phyloP scores from a whole-genome alignment of 192 early-diverging fungal species.

The Jimgerdemannia flammicorona region DNA sequence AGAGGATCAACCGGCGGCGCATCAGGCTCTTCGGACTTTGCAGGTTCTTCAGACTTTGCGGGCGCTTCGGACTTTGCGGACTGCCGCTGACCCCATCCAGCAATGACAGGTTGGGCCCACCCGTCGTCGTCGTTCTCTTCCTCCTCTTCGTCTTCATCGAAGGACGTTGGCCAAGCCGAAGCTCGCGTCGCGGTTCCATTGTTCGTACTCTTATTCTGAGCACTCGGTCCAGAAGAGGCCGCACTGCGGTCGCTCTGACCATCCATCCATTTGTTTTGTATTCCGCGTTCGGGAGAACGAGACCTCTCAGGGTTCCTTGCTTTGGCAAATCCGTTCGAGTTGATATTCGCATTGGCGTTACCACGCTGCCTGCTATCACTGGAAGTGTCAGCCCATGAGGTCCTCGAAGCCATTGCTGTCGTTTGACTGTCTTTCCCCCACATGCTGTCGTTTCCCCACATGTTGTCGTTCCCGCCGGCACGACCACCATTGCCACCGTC shows the following conservation, averaged over 20 bases:
- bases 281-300: neutral
- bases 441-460: neutral
- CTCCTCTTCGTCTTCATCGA: conserved; percentile 5
- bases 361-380: neutral
- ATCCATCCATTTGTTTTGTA: neutral
- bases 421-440: neutral
- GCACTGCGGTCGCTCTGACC: neutral
- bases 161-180: conserved; percentile 6
- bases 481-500: neutral
- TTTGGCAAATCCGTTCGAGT: neutral
- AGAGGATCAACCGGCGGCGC: neutral
- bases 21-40: neutral
- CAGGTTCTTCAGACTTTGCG: neutral
- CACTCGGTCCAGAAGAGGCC: neutral
- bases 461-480: neutral
- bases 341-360: neutral
- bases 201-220: neutral
- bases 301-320: neutral
- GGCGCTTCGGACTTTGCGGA: neutral
- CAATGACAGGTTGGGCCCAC: conserved; percentile 2
- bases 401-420: too few species aligned
- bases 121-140: conserved; percentile 1
- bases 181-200: neutral
- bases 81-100: conserved; percentile 1
- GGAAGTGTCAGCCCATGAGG: neutral